Evolutionary conservation across 331 rosid species (phyloP), one percentile per base, ranked within the genome.

Genomic region (Malus hybrid): DNA sequence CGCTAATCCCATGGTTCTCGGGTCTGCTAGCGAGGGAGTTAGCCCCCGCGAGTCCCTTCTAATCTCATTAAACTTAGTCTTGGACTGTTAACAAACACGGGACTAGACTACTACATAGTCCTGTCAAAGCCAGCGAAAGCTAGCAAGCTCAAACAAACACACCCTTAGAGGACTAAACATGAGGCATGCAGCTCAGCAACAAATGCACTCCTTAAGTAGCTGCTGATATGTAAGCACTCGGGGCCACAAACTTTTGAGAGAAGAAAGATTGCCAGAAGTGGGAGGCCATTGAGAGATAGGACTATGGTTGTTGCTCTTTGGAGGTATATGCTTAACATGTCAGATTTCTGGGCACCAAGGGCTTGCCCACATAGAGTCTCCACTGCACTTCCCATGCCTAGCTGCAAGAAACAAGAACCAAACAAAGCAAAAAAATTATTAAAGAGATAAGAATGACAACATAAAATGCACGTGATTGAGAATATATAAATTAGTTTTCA

Each of bases 331-430:
- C 93, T 88, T 2, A 89, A 56, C 93, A 89, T 83, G 24, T 85
- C 88, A 67, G 32, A 83, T 73, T 54, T 82, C 4, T 66, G 57
- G 10, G 89, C 93, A 0, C 91, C 93, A 27, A 79, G 83, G 2
- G 93, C 93, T 80, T 89, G 91, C 1, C 93, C 93, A 31, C 93
- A 89, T 14, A 89, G 77, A 0, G 93, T 89, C 81, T 89, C 93
- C 75, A 89, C 89, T 1, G 91, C 88, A 9, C 86, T 85, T 20
- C 88, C 88, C 88, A 85, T 82, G 6, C 88, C 88, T 39, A 82
- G 42, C 88, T 85, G 79, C 29, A 20, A 1, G 8, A 0, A 10
- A 50, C 19, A 5, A n/a, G 24, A 55, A 1, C 42, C 32, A 6
- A 31, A 69, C 24, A n/a, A 15, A 24, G 24, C 24, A 9, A 9